A percentile compares a stretch with the other conserved stretches of the same genome.
Evolutionary conservation across 1,284 basidiomycete genomes (phyloP).

Genomic region (Rhodotorula sp.): DNA sequence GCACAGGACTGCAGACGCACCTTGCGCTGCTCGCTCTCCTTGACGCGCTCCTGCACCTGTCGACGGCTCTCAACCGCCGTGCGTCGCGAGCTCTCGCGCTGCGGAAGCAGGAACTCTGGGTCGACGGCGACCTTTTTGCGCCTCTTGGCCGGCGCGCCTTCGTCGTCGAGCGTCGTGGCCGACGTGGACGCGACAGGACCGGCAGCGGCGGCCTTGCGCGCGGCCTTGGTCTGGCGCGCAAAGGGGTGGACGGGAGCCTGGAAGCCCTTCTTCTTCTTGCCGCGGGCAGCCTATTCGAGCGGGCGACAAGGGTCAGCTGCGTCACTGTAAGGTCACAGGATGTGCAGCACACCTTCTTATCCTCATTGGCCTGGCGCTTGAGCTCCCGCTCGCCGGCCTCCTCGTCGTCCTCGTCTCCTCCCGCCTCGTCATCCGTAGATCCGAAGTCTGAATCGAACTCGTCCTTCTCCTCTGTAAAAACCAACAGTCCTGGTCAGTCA

Average conservation of each 20-base stretch:
- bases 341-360: constrained; percentile 53
- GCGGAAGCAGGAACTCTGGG: constrained; percentile 20
- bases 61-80: constrained; percentile 44
- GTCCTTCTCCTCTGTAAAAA: constrained; percentile 67
- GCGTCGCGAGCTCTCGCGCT: constrained; percentile 34
- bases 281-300: constrained; percentile 18
- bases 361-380: constrained; percentile 62
- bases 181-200: constrained; percentile 33
- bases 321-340: background rate
- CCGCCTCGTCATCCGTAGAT: constrained; percentile 67
- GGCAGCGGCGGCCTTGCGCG: constrained; percentile 15
- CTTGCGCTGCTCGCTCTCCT: constrained; percentile 64
- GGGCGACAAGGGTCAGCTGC: background rate
- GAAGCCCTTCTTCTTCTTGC: constrained; percentile 33
- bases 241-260: constrained; percentile 39
- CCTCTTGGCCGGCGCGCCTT: constrained; percentile 16
- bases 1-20: constrained; percentile 50
- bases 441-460: constrained; percentile 76
- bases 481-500: background rate
- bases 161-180: constrained; percentile 25
- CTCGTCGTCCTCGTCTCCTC: constrained; percentile 59
- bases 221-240: constrained; percentile 37
- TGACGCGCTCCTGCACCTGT: constrained; percentile 49
- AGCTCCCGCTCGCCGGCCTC: constrained; percentile 62
- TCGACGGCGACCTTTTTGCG: constrained; percentile 18